A percentile compares a stretch with the other conserved stretches of the same genome.
These are phyloP conservation scores for Ceratobasidium sp. DNA, from an alignment of 1,284 basidiomycete genomes.

Conservation along the genomic window DNA sequence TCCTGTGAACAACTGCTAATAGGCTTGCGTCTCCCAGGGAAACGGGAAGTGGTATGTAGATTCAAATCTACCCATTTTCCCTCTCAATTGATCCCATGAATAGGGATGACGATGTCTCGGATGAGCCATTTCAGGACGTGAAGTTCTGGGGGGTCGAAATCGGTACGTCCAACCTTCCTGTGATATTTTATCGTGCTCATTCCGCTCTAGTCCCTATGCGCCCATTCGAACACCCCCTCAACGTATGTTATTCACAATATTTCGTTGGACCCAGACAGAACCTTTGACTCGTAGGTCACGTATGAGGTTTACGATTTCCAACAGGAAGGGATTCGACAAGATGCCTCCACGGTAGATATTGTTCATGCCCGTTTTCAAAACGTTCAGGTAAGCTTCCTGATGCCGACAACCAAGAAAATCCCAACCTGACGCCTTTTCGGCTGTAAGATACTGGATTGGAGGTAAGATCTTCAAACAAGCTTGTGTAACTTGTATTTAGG, in stretches of 20 bases:
- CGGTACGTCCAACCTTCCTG: not conserved
- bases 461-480: not conserved
- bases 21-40: not conserved
- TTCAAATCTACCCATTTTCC: not conserved
- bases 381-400: slow-evolving; percentile 30
- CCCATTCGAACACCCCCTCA: not conserved
- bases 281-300: not conserved
- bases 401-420: not conserved
- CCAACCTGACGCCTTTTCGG: slow-evolving; percentile 15
- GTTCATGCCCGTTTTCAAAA: slow-evolving; percentile 41
- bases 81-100: not conserved
- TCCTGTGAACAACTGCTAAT: slow-evolving; percentile 2
- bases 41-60: slow-evolving; percentile 28
- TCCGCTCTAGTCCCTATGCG: slow-evolving; percentile 13
- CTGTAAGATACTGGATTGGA: slow-evolving; percentile 32
- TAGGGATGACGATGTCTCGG: slow-evolving; percentile 33
- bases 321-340: slow-evolving; percentile 15
- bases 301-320: slow-evolving; percentile 37
- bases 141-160: slow-evolving; percentile 29
- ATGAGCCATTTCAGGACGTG: slow-evolving; percentile 6
- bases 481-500: not conserved
- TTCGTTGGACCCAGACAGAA: not conserved
- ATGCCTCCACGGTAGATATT: not conserved
- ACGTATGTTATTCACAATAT: not conserved
- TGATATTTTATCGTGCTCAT: not conserved